Evolutionary conservation across 2,329 filamentous ascomycete species (phyloP).

Genomic region (Phoma sp.): DNA sequence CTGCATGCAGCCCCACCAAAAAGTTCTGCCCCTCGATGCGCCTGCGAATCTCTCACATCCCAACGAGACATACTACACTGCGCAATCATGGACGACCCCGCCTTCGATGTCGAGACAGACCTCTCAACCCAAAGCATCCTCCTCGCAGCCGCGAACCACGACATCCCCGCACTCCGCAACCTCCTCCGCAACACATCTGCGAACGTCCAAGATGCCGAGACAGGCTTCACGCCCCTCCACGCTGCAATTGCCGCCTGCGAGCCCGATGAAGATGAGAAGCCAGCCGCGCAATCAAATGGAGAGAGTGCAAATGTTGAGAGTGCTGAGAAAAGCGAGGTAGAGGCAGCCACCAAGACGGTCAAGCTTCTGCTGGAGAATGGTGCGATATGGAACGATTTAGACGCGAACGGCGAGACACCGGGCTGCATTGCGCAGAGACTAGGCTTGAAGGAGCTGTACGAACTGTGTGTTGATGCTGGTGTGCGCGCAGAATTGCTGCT

Average conservation of each 20-base stretch:
- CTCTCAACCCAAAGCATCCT: slow-evolving; percentile 66
- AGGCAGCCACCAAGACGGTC: slow-evolving; percentile 71
- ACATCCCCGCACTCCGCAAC: slow-evolving; percentile 71
- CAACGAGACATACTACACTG: neutral
- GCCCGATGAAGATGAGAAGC: slow-evolving; percentile 48
- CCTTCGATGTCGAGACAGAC: slow-evolving; percentile 51
- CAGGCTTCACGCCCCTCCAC: slow-evolving; percentile 87
- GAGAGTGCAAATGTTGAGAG: slow-evolving; percentile 34
- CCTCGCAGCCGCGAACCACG: slow-evolving; percentile 70
- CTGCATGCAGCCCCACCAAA: slow-evolving; percentile 13
- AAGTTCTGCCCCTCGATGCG: slow-evolving; percentile 10
- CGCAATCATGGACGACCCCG: slow-evolving; percentile 43
- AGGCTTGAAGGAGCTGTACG: slow-evolving; percentile 75
- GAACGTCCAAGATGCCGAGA: slow-evolving; percentile 82
- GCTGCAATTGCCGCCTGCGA: slow-evolving; percentile 77
- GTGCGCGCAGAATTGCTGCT: slow-evolving; percentile 89
- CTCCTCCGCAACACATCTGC: slow-evolving; percentile 71
- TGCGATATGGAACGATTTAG: slow-evolving; percentile 97
- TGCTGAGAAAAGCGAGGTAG: slow-evolving; percentile 45
- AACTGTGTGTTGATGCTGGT: slow-evolving; percentile 85
- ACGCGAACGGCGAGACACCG: slow-evolving; percentile 85
- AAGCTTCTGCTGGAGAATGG: slow-evolving; percentile 83
- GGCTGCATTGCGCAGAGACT: slow-evolving; percentile 81
- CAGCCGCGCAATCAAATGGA: slow-evolving; percentile 40
- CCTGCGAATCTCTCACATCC: neutral